Percentiles rank a stretch among this genome's conserved stretches.
phyloP scores from a whole-genome alignment of 441 rosid species.

The Macaranga tanarius region DNA sequence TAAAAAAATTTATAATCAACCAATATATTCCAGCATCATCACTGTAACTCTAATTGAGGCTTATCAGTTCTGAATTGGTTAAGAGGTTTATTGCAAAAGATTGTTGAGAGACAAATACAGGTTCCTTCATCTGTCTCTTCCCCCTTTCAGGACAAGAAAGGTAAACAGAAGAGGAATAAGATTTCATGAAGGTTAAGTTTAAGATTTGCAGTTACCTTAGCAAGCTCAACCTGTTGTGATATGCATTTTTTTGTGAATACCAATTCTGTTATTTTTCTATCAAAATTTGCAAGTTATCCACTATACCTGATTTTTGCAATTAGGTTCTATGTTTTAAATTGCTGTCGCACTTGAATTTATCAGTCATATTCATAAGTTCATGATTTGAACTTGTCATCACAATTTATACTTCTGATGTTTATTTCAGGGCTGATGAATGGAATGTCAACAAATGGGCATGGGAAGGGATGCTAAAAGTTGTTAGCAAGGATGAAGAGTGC shows the following conservation, averaged over 20 bases:
- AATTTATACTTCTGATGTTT: slow-evolving; percentile 20
- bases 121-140: too few relatives aligned
- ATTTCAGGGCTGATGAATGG: slow-evolving; percentile 98
- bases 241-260: too few relatives aligned
- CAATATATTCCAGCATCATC: not conserved
- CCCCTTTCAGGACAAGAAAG: not conserved
- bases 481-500: slow-evolving; percentile 94
- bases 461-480: slow-evolving; percentile 86
- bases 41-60: not conserved
- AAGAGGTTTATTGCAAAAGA: not conserved
- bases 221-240: not conserved
- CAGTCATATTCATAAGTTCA: not conserved
- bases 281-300: not conserved
- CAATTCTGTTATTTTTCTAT: not conserved
- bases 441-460: slow-evolving; percentile 97
- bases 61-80: not conserved
- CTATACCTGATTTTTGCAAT: not conserved
- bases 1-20: not conserved
- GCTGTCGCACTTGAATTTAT: not conserved
- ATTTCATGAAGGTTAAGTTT: not conserved
- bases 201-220: not conserved
- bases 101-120: too few relatives aligned
- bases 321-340: not conserved
- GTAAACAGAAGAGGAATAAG: not conserved
- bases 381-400: slow-evolving; percentile 14